Base-by-base conservation (phyloP, 306 rosid genomes). In the Urtica urens region DNA sequence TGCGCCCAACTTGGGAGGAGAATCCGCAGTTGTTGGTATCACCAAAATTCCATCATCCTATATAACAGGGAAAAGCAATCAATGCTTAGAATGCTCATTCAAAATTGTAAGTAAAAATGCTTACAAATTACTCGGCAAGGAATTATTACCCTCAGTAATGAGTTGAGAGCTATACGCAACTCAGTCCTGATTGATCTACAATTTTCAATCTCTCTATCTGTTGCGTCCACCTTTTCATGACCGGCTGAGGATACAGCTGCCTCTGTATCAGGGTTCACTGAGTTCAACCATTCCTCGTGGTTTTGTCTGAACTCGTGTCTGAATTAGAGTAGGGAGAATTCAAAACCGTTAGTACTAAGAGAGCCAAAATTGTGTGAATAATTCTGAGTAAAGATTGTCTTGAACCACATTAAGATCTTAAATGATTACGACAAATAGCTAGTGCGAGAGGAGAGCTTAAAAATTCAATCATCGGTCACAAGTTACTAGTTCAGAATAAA, bases 21-120 rank as follows among this genome's bases (percentile, higher is more conserved):
- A 79, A 67, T 79, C 93, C 10, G 83, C 88, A 37, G 73, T 72
- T 10, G 99, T 79, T 30, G 99, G 99, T 50, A 92, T 79, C 62
- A 85, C 88, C 70, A 92, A 70, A 77, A 92, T 58, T 60, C 94
- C 96, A 64, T 92, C 99, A 63, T 92, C 99, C 99, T 92, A 53
- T 40, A 51, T 49, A 33, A 38, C 20, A 30, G 18, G 37, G 57
- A 59, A 56, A 5, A 28, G 24, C 12, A 21, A 43, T 27, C 15
- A 35, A 10, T 4, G 4, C 11, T 10, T 16, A 13, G 22, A 24
- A 46, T 1, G 15, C 27, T 31, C 35, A 7, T 46, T 14, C 40
- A 14, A 35, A 35, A 35, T 3, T 35, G 40, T 4, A 13, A 17
- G 17, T n/a, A n/a, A 46, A 26, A 20, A 26, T 9, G 3, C 27